Evolutionary conservation across 805 yeast genomes (phyloP).

Genomic region (Sporopachydermia quercuum): DNA sequence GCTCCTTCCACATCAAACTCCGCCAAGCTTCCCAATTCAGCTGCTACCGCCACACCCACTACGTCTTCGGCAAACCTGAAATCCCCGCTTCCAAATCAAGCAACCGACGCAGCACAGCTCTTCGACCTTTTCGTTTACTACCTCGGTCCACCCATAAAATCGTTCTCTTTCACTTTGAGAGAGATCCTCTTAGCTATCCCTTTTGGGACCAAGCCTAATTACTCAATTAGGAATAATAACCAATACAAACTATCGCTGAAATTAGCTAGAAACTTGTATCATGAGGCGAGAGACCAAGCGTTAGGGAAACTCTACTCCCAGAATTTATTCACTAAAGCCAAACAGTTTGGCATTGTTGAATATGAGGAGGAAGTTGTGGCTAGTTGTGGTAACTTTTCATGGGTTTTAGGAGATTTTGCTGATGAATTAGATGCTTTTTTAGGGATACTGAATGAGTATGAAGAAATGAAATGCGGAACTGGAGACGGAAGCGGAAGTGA

Average conservation of each 20-base stretch:
- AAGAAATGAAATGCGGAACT: conserved; percentile 4
- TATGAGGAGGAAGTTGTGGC: conserved; percentile 77
- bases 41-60: background rate
- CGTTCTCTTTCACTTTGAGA: conserved; percentile 47
- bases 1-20: background rate
- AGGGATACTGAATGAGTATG: conserved; percentile 27
- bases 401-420: conserved; percentile 47
- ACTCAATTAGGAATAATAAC: conserved; percentile 24
- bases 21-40: conserved; percentile 3
- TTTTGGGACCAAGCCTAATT: conserved; percentile 25
- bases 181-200: conserved; percentile 47
- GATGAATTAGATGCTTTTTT: conserved; percentile 38
- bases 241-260: conserved; percentile 19
- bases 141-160: conserved; percentile 59
- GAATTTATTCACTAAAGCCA: conserved; percentile 29
- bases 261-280: conserved; percentile 22
- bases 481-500: conserved; percentile 19
- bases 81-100: conserved; percentile 6
- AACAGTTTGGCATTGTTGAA: conserved; percentile 26
- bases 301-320: conserved; percentile 43
- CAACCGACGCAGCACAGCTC: conserved; percentile 26
- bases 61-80: too few relatives aligned
- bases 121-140: conserved; percentile 53
- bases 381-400: conserved; percentile 66
- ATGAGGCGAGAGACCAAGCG: conserved; percentile 40